These are phyloP conservation scores for Stipa capillata DNA, from an alignment of 176 grass and related monocot genomes.

Conservation along the genomic window DNA sequence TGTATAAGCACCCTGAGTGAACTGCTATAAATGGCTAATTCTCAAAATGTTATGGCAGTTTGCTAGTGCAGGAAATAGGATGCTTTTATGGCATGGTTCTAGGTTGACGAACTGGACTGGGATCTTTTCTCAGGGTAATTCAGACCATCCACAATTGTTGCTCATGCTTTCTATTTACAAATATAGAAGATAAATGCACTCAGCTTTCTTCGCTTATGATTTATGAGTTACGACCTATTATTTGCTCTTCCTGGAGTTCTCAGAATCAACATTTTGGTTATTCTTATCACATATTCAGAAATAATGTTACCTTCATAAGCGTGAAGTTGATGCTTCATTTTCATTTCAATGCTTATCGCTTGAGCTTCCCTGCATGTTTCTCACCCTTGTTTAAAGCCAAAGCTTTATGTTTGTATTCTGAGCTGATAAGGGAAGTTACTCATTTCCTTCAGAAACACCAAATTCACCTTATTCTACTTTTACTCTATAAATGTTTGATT, in stretches of 20 bases:
- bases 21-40: background rate
- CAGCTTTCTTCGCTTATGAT: background rate
- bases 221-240: background rate
- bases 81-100: slow-evolving; percentile 99
- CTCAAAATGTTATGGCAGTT: slow-evolving; percentile 42
- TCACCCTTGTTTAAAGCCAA: background rate
- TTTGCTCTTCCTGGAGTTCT: background rate
- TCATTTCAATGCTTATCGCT: background rate
- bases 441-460: background rate
- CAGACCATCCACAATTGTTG: background rate
- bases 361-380: background rate
- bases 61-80: slow-evolving; percentile 63
- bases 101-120: slow-evolving; percentile 89
- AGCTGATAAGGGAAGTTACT: background rate
- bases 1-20: slow-evolving; percentile 7
- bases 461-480: slow-evolving; percentile 3
- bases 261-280: background rate
- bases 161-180: background rate
- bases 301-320: background rate
- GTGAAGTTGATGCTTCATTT: slow-evolving; percentile 1
- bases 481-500: background rate
- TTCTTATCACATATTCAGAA: background rate
- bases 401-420: background rate
- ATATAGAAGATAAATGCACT: slow-evolving; percentile 1
- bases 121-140: slow-evolving; percentile 87